These are phyloP conservation scores for Hypoxylon fuscum DNA, from an alignment of 495 filamentous ascomycete genomes.

Conservation along the genomic window DNA sequence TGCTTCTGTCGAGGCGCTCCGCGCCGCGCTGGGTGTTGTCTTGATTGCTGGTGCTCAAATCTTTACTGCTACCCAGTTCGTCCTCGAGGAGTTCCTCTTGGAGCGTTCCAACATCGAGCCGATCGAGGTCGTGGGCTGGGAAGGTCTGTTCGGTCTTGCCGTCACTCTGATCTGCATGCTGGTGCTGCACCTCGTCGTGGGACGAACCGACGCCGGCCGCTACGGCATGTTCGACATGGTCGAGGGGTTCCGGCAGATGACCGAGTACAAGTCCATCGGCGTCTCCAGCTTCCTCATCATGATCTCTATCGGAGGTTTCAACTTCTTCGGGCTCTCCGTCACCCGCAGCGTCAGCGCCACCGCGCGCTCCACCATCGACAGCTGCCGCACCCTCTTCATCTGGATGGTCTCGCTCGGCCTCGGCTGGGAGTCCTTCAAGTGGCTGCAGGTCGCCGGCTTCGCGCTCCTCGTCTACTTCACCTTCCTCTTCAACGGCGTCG, in stretches of 20 bases:
- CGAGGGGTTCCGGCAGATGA: constrained; percentile 83
- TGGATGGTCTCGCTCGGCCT: constrained; percentile 94
- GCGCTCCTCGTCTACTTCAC: constrained; percentile 93
- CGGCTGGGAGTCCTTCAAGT: constrained; percentile 98
- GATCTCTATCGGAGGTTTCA: constrained; percentile 98
- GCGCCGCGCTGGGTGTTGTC: constrained; percentile 81
- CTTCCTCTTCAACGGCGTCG: constrained; percentile 93
- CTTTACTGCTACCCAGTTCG: constrained; percentile 96
- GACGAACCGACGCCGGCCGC: constrained; percentile 73
- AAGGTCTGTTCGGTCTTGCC: constrained; percentile 90
- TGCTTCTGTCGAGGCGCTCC: constrained; percentile 64
- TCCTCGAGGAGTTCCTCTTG: constrained; percentile 92
- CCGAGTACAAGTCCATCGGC: constrained; percentile 71
- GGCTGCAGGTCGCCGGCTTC: constrained; percentile 92
- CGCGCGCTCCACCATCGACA: constrained; percentile 93
- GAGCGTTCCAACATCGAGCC: constrained; percentile 90
- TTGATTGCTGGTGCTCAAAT: constrained; percentile 94
- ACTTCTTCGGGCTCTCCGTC: constrained; percentile 95
- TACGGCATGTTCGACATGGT: constrained; percentile 89
- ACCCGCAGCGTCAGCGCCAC: constrained; percentile 90
- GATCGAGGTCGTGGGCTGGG: constrained; percentile 93
- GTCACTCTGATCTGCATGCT: constrained; percentile 83
- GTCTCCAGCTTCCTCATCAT: constrained; percentile 87
- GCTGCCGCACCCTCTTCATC: constrained; percentile 96
- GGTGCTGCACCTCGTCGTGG: constrained; percentile 78